Base-by-base conservation (phyloP, 225 moss, liverwort and hornwort genomes). In the Marchantia paleacea region DNA sequence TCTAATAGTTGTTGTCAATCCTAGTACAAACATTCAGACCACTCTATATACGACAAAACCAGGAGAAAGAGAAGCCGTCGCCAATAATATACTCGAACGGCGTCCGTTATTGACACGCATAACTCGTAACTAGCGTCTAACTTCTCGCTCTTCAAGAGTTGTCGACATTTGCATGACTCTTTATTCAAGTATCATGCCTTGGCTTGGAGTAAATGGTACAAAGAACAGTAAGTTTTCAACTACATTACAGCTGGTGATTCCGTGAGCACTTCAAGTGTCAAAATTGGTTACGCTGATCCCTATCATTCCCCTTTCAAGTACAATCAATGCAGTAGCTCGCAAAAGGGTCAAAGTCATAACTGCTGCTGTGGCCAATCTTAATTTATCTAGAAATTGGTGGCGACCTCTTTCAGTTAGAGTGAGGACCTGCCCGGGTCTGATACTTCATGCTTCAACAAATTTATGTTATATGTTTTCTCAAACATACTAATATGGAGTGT, bases 401-500 rank as follows among this genome's bases (percentile, higher is more conserved):
- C 52, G 0, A 73, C 51, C 52, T 52, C 24, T 24, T 51, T 2
- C n/a, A 53, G 25, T 72, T 12, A 12, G 7, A 69, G 31, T 10
- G 19, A 72, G 0, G 50, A 19, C 31, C 39, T 51, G 50, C 12
- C 18, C n/a, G 22, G 48, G 49, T 28, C 74, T 12, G 26, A 52
- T 24, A 26, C 13, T 54, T 30, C 69, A 39, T 39, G 39, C 39
- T 69, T 39, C 15, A 54, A 53, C 15, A 69, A 14, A 69, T 16
- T 18, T 0, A 48, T 16, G n/a, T n/a, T n/a, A n/a, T n/a, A n/a
- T n/a, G n/a, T n/a, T 7, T 8, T 25, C 49, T 4, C 20, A 53
- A 20, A 7, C 15, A 20, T 12, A 7, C 62, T 20, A 86, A 51
- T 96, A 94, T 16, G 94, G 94, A 9, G 69, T 61, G 31, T 79